A percentile compares a stretch with the other conserved stretches of the same genome.
Conservation (phyloP, 164 flowering plant species). For the Berberis thunbergii region DNA sequence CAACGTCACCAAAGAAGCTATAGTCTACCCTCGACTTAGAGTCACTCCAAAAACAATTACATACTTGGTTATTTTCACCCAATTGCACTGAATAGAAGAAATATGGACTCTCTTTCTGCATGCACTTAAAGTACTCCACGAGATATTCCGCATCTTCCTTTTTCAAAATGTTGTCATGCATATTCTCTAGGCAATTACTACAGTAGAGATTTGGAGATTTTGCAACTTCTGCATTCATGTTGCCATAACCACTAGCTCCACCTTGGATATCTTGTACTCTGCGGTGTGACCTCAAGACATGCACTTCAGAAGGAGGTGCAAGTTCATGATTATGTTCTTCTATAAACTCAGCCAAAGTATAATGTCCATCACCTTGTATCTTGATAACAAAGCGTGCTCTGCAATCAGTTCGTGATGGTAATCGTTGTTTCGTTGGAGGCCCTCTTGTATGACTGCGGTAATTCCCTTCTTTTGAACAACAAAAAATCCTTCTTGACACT, state of each 20-base stretch:
- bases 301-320: neutral
- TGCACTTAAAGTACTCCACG: neutral
- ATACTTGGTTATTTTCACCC: constrained; percentile 10
- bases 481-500: neutral
- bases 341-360: neutral
- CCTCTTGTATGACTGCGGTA: neutral
- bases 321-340: neutral
- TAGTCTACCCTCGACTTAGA: constrained; percentile 12
- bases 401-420: neutral
- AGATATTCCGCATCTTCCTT: neutral
- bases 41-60: constrained; percentile 16
- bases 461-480: constrained; percentile 1
- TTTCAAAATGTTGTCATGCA: neutral
- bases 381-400: neutral
- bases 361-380: neutral
- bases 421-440: neutral
- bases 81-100: constrained; percentile 14
- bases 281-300: neutral
- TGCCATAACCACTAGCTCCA: neutral
- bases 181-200: neutral
- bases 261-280: neutral
- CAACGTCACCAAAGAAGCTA: constrained; percentile 14
- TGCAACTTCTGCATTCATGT: neutral
- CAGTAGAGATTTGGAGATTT: neutral
- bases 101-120: constrained; percentile 8